Evolutionary conservation across 352 stramenopile species (phyloP).

Genomic region (Globisporangium emineosum): DNA sequence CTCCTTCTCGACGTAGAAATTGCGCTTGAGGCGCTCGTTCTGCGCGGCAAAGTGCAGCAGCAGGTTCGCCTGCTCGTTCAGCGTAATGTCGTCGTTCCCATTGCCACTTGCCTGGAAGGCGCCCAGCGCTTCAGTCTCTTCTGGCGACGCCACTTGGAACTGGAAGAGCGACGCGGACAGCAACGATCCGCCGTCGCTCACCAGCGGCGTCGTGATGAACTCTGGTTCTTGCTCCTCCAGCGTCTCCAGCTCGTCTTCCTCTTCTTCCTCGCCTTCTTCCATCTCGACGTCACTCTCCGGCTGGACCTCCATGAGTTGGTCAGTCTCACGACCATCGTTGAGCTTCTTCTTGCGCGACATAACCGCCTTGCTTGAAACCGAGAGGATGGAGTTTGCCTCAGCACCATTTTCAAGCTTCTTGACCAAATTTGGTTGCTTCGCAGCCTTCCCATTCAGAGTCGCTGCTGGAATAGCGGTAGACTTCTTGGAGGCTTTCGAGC

Average conservation of each 20-base stretch:
- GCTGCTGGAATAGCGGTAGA: neutral
- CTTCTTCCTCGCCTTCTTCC: slow-evolving; percentile 14
- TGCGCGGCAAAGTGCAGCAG: slow-evolving; percentile 47
- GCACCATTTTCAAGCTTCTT: neutral
- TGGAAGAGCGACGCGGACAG: slow-evolving; percentile 45
- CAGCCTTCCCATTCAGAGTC: neutral
- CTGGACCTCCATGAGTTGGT: slow-evolving; percentile 1
- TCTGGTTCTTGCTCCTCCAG: slow-evolving; percentile 39
- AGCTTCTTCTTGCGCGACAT: neutral
- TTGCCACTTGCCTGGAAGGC: neutral
- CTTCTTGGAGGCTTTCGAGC: slow-evolving; percentile 6
- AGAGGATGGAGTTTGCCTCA: neutral
- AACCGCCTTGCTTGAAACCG: neutral
- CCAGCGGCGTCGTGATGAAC: slow-evolving; percentile 34
- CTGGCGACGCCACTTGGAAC: slow-evolving; percentile 17
- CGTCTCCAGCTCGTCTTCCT: slow-evolving; percentile 26
- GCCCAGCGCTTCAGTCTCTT: neutral
- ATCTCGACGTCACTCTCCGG: slow-evolving; percentile 17
- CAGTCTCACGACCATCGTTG: neutral
- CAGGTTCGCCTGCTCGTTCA: slow-evolving; percentile 35
- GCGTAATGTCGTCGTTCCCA: slow-evolving; percentile 12
- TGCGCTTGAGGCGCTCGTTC: slow-evolving; percentile 47
- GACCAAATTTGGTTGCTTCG: neutral
- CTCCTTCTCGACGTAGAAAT: slow-evolving; percentile 41
- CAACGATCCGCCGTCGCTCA: slow-evolving; percentile 39